Evolutionary conservation across 805 yeast genomes (phyloP).

Genomic region (Spencermartinsiella europaea): DNA sequence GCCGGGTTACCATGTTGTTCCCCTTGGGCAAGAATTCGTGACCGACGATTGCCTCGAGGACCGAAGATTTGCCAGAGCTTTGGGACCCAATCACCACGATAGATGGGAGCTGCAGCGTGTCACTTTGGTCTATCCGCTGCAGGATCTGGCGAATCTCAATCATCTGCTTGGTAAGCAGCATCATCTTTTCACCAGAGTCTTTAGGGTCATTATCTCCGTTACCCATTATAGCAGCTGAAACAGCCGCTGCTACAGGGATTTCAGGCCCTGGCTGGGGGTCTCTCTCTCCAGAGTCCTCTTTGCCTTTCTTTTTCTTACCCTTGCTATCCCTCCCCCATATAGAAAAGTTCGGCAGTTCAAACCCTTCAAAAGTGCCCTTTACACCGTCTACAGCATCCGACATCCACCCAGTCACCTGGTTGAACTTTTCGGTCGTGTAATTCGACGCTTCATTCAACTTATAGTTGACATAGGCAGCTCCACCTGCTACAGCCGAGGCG

Average conservation of each 20-base stretch:
- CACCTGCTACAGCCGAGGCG: slow-evolving; percentile 92
- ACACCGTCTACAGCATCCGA: slow-evolving; percentile 40
- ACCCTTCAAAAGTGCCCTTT: slow-evolving; percentile 43
- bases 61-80: slow-evolving; percentile 95
- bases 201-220: slow-evolving; percentile 45
- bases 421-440: slow-evolving; percentile 63
- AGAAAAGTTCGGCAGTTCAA: slow-evolving; percentile 22
- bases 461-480: slow-evolving; percentile 87
- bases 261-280: slow-evolving; percentile 30
- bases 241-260: slow-evolving; percentile 52
- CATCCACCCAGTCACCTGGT: slow-evolving; percentile 50
- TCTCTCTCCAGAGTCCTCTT: slow-evolving; percentile 15
- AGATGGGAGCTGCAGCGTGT: slow-evolving; percentile 79
- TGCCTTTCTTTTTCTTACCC: slow-evolving; percentile 14
- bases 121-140: slow-evolving; percentile 67
- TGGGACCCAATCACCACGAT: slow-evolving; percentile 97
- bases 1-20: slow-evolving; percentile 93
- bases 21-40: slow-evolving; percentile 97
- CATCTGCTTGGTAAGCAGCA: slow-evolving; percentile 90
- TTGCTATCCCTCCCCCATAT: slow-evolving; percentile 12
- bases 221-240: slow-evolving; percentile 45
- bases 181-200: slow-evolving; percentile 61
- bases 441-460: slow-evolving; percentile 82
- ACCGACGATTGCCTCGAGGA: slow-evolving; percentile 94
- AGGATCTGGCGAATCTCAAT: slow-evolving; percentile 85